A percentile compares a stretch with the other conserved stretches of the same genome.
These are phyloP conservation scores for Eucalyptus decipiens DNA, from an alignment of 345 rosid genomes.

Conservation along the genomic window DNA sequence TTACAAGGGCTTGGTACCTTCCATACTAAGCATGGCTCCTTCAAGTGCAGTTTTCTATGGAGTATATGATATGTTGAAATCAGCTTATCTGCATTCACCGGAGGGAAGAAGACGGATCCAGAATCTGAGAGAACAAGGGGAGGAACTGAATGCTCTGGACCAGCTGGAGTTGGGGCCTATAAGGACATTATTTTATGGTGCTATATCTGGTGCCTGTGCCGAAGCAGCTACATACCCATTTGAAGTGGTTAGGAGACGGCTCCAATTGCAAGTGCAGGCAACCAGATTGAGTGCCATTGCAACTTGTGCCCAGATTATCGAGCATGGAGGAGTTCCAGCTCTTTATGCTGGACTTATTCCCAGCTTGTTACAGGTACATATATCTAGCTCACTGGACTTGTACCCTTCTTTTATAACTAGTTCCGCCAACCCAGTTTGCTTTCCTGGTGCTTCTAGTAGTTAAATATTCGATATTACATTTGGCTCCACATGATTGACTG, in stretches of 20 bases:
- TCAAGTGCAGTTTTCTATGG: constrained; percentile 96
- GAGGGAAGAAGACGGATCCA: constrained; percentile 60
- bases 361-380: constrained; percentile 74
- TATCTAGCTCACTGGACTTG: not conserved
- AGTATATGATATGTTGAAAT: constrained; percentile 75
- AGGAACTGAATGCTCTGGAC: constrained; percentile 63
- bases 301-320: constrained; percentile 54
- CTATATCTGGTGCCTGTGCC: constrained; percentile 77
- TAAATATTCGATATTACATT: not conserved
- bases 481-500: not conserved
- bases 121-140: constrained; percentile 51
- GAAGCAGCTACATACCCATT: constrained; percentile 94
- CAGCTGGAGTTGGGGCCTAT: constrained; percentile 71
- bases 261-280: constrained; percentile 72
- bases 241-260: constrained; percentile 89
- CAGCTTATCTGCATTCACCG: constrained; percentile 72
- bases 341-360: constrained; percentile 81
- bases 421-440: not conserved
- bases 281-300: constrained; percentile 50
- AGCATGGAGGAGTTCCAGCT: constrained; percentile 80
- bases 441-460: not conserved
- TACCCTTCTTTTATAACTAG: not conserved
- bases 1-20: constrained; percentile 76
- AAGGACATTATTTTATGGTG: constrained; percentile 80
- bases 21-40: constrained; percentile 78